Evolutionary conservation across 2,329 filamentous ascomycete species (phyloP).

Genomic region (Gliomastix tumulicola): DNA sequence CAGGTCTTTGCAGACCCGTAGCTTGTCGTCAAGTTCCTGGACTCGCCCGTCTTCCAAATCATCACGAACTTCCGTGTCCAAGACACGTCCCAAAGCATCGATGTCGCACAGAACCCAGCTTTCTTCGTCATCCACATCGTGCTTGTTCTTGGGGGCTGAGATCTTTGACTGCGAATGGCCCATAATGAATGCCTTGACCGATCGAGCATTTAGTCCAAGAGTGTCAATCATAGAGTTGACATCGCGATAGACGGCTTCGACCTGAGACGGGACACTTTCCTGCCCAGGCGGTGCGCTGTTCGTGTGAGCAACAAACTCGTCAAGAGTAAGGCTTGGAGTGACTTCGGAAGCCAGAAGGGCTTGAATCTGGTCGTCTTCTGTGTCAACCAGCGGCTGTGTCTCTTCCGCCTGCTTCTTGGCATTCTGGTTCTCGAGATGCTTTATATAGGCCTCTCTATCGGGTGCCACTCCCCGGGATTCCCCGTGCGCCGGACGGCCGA

Average conservation of each 20-base stretch:
- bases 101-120: constrained; percentile 75
- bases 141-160: constrained; percentile 47
- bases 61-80: constrained; percentile 56
- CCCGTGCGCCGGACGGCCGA: too few relatives aligned
- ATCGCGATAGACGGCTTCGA: constrained; percentile 66
- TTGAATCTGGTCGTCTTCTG: constrained; percentile 64
- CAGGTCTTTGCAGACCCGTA: constrained; percentile 61
- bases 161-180: constrained; percentile 55
- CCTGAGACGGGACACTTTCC: constrained; percentile 54
- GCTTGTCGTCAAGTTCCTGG: constrained; percentile 59
- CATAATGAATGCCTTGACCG: constrained; percentile 58
- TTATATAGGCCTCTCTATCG: too few relatives aligned
- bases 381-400: constrained; percentile 51
- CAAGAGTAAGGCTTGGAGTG: constrained; percentile 53
- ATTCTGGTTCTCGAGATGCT: constrained; percentile 41
- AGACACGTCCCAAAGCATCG: constrained; percentile 55
- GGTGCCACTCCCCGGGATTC: constrained; percentile 21
- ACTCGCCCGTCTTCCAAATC: constrained; percentile 64
- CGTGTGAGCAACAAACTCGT: constrained; percentile 61
- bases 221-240: constrained; percentile 95
- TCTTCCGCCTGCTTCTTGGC: constrained; percentile 52
- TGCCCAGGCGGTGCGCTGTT: constrained; percentile 44
- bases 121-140: constrained; percentile 62
- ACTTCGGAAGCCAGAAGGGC: constrained; percentile 53
- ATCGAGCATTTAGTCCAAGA: constrained; percentile 72